These are phyloP conservation scores for Coemansia sp. DNA, from an alignment of 192 early-diverging fungal genomes.

Conservation along the genomic window DNA sequence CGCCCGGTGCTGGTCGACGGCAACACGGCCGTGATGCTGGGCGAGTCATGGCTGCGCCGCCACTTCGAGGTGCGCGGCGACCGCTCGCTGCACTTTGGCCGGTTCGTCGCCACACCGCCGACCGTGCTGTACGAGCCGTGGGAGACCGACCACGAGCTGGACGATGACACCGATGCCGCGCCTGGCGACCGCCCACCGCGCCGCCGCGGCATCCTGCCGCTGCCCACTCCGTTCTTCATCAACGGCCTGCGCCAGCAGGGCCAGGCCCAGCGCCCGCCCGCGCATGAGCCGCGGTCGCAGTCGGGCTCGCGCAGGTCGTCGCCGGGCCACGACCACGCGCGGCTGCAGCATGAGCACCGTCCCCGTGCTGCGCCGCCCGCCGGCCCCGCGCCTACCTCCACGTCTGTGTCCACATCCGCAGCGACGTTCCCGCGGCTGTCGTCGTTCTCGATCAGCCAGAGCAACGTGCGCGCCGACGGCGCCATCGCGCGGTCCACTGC, in stretches of 20 bases:
- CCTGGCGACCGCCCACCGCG: slow-evolving; percentile 11
- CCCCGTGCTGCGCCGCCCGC: background rate
- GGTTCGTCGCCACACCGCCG: slow-evolving; percentile 24
- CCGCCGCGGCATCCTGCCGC: slow-evolving; percentile 28
- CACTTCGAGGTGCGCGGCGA: slow-evolving; percentile 53
- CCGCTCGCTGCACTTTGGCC: slow-evolving; percentile 49
- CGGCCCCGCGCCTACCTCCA: background rate
- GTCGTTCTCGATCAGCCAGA: slow-evolving; percentile 55
- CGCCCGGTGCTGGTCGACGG: slow-evolving; percentile 38
- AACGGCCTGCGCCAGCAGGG: slow-evolving; percentile 32
- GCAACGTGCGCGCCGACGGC: slow-evolving; percentile 46
- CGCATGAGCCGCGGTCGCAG: slow-evolving; percentile 12
- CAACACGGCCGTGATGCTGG: slow-evolving; percentile 49
- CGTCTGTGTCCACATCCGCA: slow-evolving; percentile 24
- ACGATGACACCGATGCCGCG: slow-evolving; percentile 14
- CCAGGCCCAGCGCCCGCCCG: slow-evolving; percentile 5
- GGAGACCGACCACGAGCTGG: slow-evolving; percentile 43
- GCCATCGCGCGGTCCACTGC: slow-evolving; percentile 14
- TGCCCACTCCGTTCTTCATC: slow-evolving; percentile 43
- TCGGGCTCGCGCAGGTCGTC: slow-evolving; percentile 26
- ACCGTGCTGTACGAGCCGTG: slow-evolving; percentile 42
- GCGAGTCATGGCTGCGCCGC: slow-evolving; percentile 45
- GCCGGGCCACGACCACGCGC: slow-evolving; percentile 18
- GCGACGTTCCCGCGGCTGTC: slow-evolving; percentile 45
- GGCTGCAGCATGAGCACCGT: background rate